Conservation (phyloP, 495 filamentous ascomycete species). For the Podospora fimiseda region DNA sequence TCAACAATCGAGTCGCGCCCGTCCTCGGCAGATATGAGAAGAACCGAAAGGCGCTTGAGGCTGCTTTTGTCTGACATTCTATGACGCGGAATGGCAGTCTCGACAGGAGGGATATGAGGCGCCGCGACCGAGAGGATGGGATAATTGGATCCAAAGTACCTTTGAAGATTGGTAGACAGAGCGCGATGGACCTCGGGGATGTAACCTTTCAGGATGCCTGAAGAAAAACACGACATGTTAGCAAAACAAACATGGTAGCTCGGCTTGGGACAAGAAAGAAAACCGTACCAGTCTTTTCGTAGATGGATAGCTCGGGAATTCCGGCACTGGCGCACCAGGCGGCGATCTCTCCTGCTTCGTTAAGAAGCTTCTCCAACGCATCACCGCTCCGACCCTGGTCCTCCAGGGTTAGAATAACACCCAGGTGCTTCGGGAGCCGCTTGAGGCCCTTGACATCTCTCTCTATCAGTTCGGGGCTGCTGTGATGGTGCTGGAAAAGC, state of each 20-base stretch:
- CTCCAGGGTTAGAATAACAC: constrained; percentile 73
- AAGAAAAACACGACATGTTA: not conserved
- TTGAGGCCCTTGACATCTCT: constrained; percentile 72
- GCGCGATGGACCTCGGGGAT: constrained; percentile 68
- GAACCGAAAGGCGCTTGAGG: constrained; percentile 55
- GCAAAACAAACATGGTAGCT: not conserved
- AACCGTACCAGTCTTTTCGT: constrained; percentile 76
- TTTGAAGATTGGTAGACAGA: constrained; percentile 64
- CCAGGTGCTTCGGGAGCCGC: constrained; percentile 75
- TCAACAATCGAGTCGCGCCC: constrained; percentile 91
- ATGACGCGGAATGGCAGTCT: constrained; percentile 26
- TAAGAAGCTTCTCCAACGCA: constrained; percentile 71
- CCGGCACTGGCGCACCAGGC: constrained; percentile 88
- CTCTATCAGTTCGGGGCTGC: constrained; percentile 82
- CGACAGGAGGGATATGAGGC: constrained; percentile 61
- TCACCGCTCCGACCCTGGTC: constrained; percentile 59
- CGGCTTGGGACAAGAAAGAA: not conserved
- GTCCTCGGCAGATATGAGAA: constrained; percentile 84
- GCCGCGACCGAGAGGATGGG: constrained; percentile 67
- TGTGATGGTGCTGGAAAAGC: constrained; percentile 85
- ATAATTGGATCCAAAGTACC: constrained; percentile 69
- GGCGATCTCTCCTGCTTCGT: constrained; percentile 81
- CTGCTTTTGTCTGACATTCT: not conserved
- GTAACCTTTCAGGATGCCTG: constrained; percentile 84
- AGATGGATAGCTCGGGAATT: constrained; percentile 78